Conservation (phyloP, 2,329 filamentous ascomycete species). For the Fragosphaeria purpurea region DNA sequence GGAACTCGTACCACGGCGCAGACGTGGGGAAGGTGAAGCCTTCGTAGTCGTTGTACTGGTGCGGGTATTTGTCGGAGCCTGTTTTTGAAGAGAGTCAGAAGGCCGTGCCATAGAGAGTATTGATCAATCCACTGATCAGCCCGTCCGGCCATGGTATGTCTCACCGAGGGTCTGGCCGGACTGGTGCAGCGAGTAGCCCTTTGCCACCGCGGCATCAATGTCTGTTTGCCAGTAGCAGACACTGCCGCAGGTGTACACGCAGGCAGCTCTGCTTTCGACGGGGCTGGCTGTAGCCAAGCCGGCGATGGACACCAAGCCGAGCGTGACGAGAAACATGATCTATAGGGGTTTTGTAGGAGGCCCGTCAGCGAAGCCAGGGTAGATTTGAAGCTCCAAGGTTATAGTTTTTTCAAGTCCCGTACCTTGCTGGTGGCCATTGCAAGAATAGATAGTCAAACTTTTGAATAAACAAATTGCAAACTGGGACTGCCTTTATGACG, state of each 20-base stretch:
- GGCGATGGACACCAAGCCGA: constrained; percentile 15
- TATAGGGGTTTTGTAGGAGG: too few relatives aligned
- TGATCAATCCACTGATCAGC: too few relatives aligned
- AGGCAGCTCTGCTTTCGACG: constrained; percentile 14
- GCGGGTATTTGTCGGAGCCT: constrained; percentile 27
- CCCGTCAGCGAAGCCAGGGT: too few relatives aligned
- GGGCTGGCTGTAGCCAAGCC: constrained; percentile 15
- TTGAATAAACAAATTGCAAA: too few relatives aligned
- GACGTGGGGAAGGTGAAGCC: constrained; percentile 30
- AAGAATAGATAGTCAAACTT: too few relatives aligned
- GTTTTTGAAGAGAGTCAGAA: not conserved
- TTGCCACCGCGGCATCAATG: constrained; percentile 23
- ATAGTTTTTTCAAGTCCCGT: too few relatives aligned
- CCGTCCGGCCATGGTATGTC: not conserved
- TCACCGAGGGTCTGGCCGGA: constrained; percentile 18
- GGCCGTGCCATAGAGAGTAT: too few relatives aligned
- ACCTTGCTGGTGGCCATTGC: too few relatives aligned
- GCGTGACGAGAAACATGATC: constrained; percentile 1
- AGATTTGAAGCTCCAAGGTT: too few relatives aligned
- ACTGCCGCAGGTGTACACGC: constrained; percentile 26
- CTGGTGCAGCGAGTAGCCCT: constrained; percentile 23
- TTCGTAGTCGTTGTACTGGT: constrained; percentile 34
- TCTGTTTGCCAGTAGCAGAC: constrained; percentile 26
- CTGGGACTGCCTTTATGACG: too few relatives aligned
- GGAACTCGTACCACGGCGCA: constrained; percentile 33